Base-by-base conservation (phyloP, 306 rosid species). In the Trichosanthes cucumerina region DNA sequence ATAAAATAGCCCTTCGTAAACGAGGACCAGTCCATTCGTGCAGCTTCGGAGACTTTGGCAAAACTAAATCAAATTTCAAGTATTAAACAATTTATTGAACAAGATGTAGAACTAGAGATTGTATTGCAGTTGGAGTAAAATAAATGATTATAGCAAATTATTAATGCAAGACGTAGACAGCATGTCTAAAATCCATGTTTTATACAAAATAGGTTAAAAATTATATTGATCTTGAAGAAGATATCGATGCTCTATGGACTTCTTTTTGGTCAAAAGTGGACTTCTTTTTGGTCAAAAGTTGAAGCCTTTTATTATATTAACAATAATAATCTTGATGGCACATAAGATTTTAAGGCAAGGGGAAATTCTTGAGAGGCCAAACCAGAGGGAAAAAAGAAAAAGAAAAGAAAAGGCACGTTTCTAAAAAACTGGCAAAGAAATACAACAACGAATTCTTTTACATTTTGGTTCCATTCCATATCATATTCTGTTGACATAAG, bases 1-100 rank as follows among this genome's bases (percentile, higher is more conserved):
- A 88, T 66, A 82, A 94, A 94, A 86, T 92, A 94, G 79, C 98
- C 98, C 86, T 94, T 92, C 0, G 97, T 94, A 86, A 94, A 94
- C 12, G 92, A 84, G 23, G 97, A 88, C 98, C 97, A 94, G 79
- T 94, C 96, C 84, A 38, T 88, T 81, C 88, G 85, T 69, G 98
- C 93, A 41, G 95, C 85, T 78, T 94, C 96, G 9, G 96, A 78
- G 70, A 82, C 97, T 88, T 89, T 92, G 46, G 97, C 98, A 81
- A 92, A 92, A 53, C 97, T 94, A 82, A 82, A 84, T 68, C 73
- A 26, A 84, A 82, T 76, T 21, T 36, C 34, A 83, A 84, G 73
- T 56, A 46, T 77, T 39, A 54, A 19, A n/a, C 14, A 76, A 57
- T 39, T 39, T 4, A n/a, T 33, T 31, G 9, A 11, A 47, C 41